phyloP scores from a whole-genome alignment of 495 filamentous ascomycete genomes.

The Durotheca rogersii region DNA sequence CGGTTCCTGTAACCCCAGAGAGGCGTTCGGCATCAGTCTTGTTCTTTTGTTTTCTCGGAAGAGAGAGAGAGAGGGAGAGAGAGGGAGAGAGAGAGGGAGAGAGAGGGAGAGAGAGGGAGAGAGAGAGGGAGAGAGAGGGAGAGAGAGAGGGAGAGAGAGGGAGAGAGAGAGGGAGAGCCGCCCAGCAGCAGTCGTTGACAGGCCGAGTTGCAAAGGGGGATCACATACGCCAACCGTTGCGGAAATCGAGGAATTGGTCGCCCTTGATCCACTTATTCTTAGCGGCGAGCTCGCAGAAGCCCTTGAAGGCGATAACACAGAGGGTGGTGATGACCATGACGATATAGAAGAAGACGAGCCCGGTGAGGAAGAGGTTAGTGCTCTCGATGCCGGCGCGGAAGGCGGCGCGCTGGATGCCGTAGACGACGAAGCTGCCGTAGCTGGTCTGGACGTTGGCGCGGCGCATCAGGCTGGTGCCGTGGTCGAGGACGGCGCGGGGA shows the following conservation, averaged over 20 bases:
- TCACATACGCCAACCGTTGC: conserved; percentile 70
- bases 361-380: conserved; percentile 93
- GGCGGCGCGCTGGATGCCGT: conserved; percentile 85
- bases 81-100: too few species aligned
- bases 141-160: too few species aligned
- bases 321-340: conserved; percentile 72
- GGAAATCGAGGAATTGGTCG: conserved; percentile 91
- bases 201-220: too few species aligned
- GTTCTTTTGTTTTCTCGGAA: neutral
- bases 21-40: conserved; percentile 4
- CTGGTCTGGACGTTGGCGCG: conserved; percentile 48
- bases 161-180: too few species aligned
- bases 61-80: neutral
- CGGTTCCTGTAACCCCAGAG: conserved; percentile 45
- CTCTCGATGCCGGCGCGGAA: conserved; percentile 83
- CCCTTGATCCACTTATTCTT: conserved; percentile 75
- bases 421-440: conserved; percentile 64
- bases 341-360: conserved; percentile 84
- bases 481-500: conserved; percentile 51
- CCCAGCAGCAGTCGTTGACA: too few species aligned
- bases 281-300: conserved; percentile 66
- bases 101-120: too few species aligned
- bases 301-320: conserved; percentile 77
- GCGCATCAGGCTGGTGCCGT: conserved; percentile 43
- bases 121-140: too few species aligned